phyloP scores from a whole-genome alignment of 306 rosid species.

The Herpetospermum pedunculosum region DNA sequence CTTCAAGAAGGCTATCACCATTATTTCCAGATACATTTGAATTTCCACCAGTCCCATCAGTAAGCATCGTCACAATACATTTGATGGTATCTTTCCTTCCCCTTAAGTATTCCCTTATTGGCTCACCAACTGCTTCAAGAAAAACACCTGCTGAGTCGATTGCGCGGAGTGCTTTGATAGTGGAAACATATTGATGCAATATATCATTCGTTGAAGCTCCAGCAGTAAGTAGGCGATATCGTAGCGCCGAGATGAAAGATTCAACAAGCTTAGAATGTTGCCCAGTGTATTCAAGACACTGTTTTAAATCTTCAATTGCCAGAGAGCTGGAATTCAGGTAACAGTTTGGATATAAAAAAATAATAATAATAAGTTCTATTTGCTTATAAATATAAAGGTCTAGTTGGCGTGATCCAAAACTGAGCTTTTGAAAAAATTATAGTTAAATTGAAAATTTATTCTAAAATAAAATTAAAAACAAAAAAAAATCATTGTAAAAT shows the following conservation, averaged over 20 bases:
- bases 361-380: neutral
- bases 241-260: slow-evolving; percentile 85
- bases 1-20: slow-evolving; percentile 98
- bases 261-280: slow-evolving; percentile 95
- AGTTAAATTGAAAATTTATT: neutral
- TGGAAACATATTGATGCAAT: slow-evolving; percentile 94
- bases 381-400: neutral
- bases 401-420: neutral
- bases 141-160: slow-evolving; percentile 96
- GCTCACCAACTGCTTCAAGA: slow-evolving; percentile 96
- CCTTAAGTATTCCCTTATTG: slow-evolving; percentile 88
- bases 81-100: slow-evolving; percentile 98
- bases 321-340: slow-evolving; percentile 50
- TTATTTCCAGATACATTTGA: slow-evolving; percentile 71
- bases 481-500: neutral
- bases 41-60: slow-evolving; percentile 85
- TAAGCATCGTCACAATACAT: slow-evolving; percentile 93
- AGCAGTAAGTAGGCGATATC: slow-evolving; percentile 91
- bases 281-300: slow-evolving; percentile 91
- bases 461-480: neutral
- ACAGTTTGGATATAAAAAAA: neutral
- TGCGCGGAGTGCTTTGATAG: slow-evolving; percentile 84
- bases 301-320: slow-evolving; percentile 86
- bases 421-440: neutral
- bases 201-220: slow-evolving; percentile 98